Evolutionary conservation across 163 green algal species (phyloP).

Genomic region (Scenedesmus sp.): DNA sequence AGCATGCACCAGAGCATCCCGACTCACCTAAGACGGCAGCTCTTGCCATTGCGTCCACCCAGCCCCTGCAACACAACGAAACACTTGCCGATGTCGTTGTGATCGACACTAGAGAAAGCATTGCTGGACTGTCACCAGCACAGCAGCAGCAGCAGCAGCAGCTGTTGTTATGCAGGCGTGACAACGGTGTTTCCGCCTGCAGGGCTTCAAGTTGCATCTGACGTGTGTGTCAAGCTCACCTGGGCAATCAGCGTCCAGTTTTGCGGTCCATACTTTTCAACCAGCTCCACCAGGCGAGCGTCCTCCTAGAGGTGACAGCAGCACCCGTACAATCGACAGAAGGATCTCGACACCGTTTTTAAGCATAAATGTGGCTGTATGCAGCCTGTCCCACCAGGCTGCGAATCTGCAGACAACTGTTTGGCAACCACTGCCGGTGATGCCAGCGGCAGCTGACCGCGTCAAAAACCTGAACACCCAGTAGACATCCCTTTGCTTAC

Average conservation of each 20-base stretch:
- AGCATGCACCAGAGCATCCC: not conserved
- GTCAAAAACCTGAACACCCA: not conserved
- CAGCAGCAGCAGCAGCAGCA: conserved; percentile 4
- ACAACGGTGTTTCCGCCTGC: not conserved
- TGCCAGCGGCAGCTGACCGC: not conserved
- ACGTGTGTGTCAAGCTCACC: not conserved
- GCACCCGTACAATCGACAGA: not conserved
- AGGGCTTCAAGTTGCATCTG: not conserved
- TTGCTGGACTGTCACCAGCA: not conserved
- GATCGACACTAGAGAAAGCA: not conserved
- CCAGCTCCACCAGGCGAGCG: conserved; percentile 70
- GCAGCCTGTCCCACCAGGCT: not conserved
- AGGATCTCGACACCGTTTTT: not conserved
- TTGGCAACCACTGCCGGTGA: not conserved
- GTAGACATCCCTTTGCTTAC: not conserved
- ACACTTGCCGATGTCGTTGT: not conserved
- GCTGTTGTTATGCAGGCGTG: not conserved
- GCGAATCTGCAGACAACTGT: not conserved
- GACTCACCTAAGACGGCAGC: conserved; percentile 68
- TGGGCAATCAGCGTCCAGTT: conserved; percentile 81
- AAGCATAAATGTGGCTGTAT: not conserved
- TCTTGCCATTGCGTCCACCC: conserved; percentile 76
- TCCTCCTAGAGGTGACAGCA: conserved; percentile 68
- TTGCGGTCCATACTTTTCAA: conserved; percentile 68
- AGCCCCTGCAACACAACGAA: conserved; percentile 37